These are phyloP conservation scores for Bipolaris sorokiniana DNA, from an alignment of 2,329 filamentous ascomycete species.

Conservation along the genomic window DNA sequence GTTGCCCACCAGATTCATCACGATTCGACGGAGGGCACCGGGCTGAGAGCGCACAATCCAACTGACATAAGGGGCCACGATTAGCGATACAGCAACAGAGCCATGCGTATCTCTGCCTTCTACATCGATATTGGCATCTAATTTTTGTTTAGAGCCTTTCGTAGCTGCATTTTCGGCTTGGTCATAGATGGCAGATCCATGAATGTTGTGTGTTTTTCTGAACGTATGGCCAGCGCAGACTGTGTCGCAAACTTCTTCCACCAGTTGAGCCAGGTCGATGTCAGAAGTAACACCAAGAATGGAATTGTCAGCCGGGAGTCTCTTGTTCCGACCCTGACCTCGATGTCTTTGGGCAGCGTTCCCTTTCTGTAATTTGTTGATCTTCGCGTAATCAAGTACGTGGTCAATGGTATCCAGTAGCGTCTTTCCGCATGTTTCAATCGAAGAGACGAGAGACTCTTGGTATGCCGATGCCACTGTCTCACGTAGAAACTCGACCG, in stretches of 20 bases:
- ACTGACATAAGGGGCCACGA: slow-evolving; percentile 36
- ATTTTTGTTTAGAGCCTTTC: slow-evolving; percentile 20
- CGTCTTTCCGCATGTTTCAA: slow-evolving; percentile 47
- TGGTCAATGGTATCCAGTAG: slow-evolving; percentile 51
- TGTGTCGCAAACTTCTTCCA: slow-evolving; percentile 63
- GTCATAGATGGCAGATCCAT: slow-evolving; percentile 33
- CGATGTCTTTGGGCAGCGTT: slow-evolving; percentile 26
- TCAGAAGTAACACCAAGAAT: slow-evolving; percentile 41
- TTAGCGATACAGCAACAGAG: slow-evolving; percentile 38
- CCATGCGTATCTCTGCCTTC: slow-evolving; percentile 27
- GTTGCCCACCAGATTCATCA: slow-evolving; percentile 48
- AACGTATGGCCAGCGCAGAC: slow-evolving; percentile 59
- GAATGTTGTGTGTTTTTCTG: slow-evolving; percentile 36
- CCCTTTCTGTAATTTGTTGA: slow-evolving; percentile 42
- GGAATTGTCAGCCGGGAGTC: slow-evolving; percentile 36
- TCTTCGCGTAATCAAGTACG: slow-evolving; percentile 47
- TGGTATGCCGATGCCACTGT: slow-evolving; percentile 44
- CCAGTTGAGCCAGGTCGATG: slow-evolving; percentile 38
- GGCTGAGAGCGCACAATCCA: slow-evolving; percentile 41
- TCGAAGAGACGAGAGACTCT: slow-evolving; percentile 49
- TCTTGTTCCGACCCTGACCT: slow-evolving; percentile 29
- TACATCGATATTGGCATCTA: slow-evolving; percentile 7
- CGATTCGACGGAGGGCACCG: slow-evolving; percentile 42
- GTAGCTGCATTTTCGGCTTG: slow-evolving; percentile 23
- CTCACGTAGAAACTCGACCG: slow-evolving; percentile 42